Evolutionary conservation across 2,329 filamentous ascomycete genomes (phyloP).

Genomic region (Fusarium albosuccineum): DNA sequence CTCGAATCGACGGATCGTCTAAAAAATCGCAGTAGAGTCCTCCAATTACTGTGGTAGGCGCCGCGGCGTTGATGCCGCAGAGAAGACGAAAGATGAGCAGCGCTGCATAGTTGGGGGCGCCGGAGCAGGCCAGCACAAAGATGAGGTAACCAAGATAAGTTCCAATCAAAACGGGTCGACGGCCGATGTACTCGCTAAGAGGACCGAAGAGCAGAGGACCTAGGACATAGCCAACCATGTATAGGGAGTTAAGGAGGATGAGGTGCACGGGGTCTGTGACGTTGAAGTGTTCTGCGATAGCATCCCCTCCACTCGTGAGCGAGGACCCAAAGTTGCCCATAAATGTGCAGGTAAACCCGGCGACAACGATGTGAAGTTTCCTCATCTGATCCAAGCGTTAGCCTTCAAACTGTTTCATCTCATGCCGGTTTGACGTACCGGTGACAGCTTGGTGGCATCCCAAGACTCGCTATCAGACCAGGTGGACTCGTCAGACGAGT

Average conservation of each 20-base stretch:
- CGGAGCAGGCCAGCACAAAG: constrained; percentile 54
- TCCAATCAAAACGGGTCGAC: constrained; percentile 50
- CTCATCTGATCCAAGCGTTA: constrained; percentile 26
- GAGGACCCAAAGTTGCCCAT: constrained; percentile 54
- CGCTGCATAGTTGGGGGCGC: constrained; percentile 57
- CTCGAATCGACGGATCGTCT: constrained; percentile 49
- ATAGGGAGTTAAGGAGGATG: constrained; percentile 53
- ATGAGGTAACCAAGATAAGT: constrained; percentile 52
- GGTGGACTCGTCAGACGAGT: constrained; percentile 36
- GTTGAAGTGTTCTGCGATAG: constrained; percentile 48
- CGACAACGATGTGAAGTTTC: constrained; percentile 52
- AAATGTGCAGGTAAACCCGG: constrained; percentile 54
- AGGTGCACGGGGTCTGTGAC: constrained; percentile 46
- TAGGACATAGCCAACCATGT: constrained; percentile 53
- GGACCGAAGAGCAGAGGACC: constrained; percentile 52
- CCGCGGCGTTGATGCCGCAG: constrained; percentile 50
- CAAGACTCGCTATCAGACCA: constrained; percentile 38
- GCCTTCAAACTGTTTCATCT: not conserved
- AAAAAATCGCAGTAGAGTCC: constrained; percentile 52
- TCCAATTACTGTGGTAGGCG: constrained; percentile 51
- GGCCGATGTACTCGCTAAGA: constrained; percentile 52
- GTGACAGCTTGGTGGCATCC: constrained; percentile 50
- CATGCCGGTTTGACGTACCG: constrained; percentile 29
- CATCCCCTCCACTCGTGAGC: constrained; percentile 50
- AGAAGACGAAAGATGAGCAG: constrained; percentile 58